phyloP scores from a whole-genome alignment of 306 rosid genomes.

The Malus sylvestris region DNA sequence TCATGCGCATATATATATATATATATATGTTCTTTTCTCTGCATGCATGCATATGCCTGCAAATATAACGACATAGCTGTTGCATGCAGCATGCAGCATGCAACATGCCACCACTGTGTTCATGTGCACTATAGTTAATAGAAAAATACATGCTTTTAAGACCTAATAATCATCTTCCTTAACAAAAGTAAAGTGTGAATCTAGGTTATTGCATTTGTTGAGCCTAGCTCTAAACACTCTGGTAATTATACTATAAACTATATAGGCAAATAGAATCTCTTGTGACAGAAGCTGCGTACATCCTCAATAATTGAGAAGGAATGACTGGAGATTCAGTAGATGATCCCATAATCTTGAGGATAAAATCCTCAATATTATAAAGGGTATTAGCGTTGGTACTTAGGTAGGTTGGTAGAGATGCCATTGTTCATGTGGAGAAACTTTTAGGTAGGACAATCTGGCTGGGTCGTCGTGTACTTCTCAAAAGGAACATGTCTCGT shows the following conservation, averaged over 20 bases:
- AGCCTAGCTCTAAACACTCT: not conserved
- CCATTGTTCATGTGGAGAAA: not conserved
- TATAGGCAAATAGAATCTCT: not conserved
- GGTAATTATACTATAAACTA: not conserved
- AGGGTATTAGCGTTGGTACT: not conserved
- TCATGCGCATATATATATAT: too few species aligned
- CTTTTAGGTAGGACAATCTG: not conserved
- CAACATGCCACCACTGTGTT: not conserved
- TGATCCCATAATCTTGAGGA: not conserved
- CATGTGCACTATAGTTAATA: too few species aligned
- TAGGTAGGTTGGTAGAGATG: not conserved
- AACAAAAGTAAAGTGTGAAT: not conserved
- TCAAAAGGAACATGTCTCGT: not conserved
- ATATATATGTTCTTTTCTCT: not conserved
- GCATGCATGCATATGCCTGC: not conserved
- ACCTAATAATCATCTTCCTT: too few species aligned
- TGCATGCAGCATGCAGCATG: conserved; percentile 14
- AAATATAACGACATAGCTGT: not conserved
- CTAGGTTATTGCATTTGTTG: not conserved
- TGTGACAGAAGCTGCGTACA: not conserved
- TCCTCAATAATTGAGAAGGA: not conserved
- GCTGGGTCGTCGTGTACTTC: not conserved
- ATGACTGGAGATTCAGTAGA: not conserved
- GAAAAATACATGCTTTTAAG: too few species aligned
- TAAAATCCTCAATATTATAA: not conserved